Evolutionary conservation across 1,139 yeast genomes (phyloP), one percentile per base, ranked within the genome.

Genomic region (Blastobotrys buckinghamii): DNA sequence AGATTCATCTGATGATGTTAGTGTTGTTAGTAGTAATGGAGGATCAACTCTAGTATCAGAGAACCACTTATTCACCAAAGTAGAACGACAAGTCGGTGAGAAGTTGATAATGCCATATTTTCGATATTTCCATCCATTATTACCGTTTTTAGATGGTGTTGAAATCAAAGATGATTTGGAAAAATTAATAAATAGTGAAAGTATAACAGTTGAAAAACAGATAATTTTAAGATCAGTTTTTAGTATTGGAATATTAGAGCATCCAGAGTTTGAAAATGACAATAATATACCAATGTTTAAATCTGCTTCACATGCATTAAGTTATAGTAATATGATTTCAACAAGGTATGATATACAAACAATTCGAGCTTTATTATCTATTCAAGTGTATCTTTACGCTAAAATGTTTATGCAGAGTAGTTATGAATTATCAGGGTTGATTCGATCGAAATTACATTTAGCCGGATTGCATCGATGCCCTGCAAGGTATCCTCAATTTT

Each of bases 391-490:
- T 43, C 42, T 52, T 17, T 38, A 50, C 7, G 41, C 52, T 6
- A n/a, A 34, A 30, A 51, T 52, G 54, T 52, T 50, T 17, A 32
- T 52, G 24, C 38, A 54, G 22, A 42, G 51, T 13, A 41, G 53
- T 5, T 52, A 52, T 38, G 55, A 52, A 33, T 20, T 52, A 24
- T 47, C 49, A 19, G 53, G 50, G 10, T 16, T 49, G 19, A 46
- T 52, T 16, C 38, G 55, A 27, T 49, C 55, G 17, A 52, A 51
- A 33, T 17, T 52, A 13, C 44, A 44, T 30, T 26, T 48, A 6
- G 54, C 48, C 12, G 54, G 54, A 7, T 32, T 52, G 16, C 55
- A 52, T 33, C 47, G 54, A 24, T 52, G 55, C 40, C 55, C 55
- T n/a, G 45, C 48, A 16, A 24, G 54, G 35, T 51, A 51, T 36